Evolutionary conservation across 2,329 filamentous ascomycete genomes (phyloP).

Genomic region (Xylaria sp.): DNA sequence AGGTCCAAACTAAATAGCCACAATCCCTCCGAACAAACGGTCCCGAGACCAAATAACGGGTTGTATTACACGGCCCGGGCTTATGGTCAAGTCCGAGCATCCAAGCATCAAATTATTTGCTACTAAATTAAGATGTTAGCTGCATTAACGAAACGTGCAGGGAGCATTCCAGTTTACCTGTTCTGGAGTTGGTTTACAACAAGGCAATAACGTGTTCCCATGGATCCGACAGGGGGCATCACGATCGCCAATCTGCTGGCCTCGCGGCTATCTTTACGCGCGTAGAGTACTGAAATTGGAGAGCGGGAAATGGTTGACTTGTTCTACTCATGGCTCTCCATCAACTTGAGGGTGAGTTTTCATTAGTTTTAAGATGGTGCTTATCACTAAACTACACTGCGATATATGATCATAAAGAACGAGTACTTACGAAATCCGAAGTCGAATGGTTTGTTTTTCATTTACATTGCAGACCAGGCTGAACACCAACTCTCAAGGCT

Average conservation of each 20-base stretch:
- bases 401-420: neutral
- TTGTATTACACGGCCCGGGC: neutral
- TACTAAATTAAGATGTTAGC: neutral
- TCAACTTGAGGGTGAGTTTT: neutral
- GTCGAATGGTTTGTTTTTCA: neutral
- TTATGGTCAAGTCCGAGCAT: neutral
- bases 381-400: neutral
- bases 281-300: neutral
- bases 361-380: neutral
- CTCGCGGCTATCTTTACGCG: neutral
- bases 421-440: too few relatives aligned
- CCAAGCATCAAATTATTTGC: neutral
- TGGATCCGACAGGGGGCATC: neutral
- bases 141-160: neutral
- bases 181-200: neutral
- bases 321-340: neutral
- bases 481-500: slow-evolving; percentile 10
- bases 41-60: neutral
- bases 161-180: neutral
- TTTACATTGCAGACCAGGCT: slow-evolving; percentile 1
- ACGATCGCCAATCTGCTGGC: neutral
- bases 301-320: neutral
- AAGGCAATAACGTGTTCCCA: neutral
- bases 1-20: neutral
- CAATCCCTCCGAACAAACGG: neutral